These are phyloP conservation scores for Neophaeococcomyces aloes DNA, from an alignment of 2,329 filamentous ascomycete species.

Conservation along the genomic window DNA sequence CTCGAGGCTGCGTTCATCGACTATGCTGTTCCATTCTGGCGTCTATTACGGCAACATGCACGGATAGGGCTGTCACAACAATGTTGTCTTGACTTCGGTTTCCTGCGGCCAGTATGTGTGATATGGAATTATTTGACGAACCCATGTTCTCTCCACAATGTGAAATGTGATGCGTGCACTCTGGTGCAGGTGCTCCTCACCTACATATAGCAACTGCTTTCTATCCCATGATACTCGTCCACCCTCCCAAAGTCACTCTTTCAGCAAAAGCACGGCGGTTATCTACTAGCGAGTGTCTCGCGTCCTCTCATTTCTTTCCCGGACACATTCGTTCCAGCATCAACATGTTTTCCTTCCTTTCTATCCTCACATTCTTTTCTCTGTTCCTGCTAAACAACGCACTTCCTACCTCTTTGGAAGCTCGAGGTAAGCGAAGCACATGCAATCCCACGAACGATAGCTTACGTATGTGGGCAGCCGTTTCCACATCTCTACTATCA, in stretches of 20 bases:
- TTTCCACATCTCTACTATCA: constrained; percentile 24
- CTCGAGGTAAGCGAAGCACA: constrained; percentile 1
- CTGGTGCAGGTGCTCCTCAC: background rate
- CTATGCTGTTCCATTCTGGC: background rate
- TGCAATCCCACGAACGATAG: no score
- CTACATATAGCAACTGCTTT: background rate
- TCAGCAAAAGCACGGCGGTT: background rate
- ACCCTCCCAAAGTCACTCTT: background rate
- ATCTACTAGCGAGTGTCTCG: constrained; percentile 2
- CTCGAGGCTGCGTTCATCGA: background rate
- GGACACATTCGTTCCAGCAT: background rate
- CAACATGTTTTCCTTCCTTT: constrained; percentile 6
- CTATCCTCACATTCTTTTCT: background rate
- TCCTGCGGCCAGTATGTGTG: background rate
- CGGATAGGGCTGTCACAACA: background rate
- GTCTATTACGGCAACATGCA: background rate
- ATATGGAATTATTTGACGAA: background rate
- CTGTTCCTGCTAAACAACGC: background rate
- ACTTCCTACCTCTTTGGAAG: constrained; percentile 1
- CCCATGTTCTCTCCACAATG: background rate
- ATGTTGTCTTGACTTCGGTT: background rate
- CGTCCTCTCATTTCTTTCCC: constrained; percentile 2
- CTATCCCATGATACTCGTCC: background rate
- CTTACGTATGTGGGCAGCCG: background rate
- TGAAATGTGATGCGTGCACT: background rate